A percentile compares a stretch with the other conserved stretches of the same genome.
phyloP scores from a whole-genome alignment of 192 early-diverging fungal genomes.

The Coemansia sp. region DNA sequence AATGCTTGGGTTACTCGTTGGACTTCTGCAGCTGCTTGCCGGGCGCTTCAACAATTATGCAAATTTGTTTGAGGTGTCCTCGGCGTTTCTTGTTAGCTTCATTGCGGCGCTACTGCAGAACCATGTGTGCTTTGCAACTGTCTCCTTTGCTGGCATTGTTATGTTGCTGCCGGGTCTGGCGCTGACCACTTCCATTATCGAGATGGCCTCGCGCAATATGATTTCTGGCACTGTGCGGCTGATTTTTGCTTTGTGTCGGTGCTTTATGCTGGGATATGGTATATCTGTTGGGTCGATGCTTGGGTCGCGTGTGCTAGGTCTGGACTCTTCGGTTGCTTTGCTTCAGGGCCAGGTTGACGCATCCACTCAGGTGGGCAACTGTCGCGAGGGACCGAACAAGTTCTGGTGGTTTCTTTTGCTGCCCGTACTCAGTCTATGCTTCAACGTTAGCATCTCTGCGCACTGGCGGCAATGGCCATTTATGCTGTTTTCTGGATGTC shows the following conservation, averaged over 20 bases:
- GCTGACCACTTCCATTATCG: slow-evolving; percentile 83
- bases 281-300: slow-evolving; percentile 64
- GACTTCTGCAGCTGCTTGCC: slow-evolving; percentile 61
- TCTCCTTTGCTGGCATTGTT: slow-evolving; percentile 61
- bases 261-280: slow-evolving; percentile 76
- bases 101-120: slow-evolving; percentile 60
- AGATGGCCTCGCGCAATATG: slow-evolving; percentile 83
- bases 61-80: slow-evolving; percentile 73
- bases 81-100: slow-evolving; percentile 62
- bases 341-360: slow-evolving; percentile 27
- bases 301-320: slow-evolving; percentile 59
- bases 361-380: slow-evolving; percentile 30
- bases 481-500: slow-evolving; percentile 65
- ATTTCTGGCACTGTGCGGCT: slow-evolving; percentile 84
- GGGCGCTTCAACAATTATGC: slow-evolving; percentile 61
- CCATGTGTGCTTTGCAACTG: slow-evolving; percentile 63
- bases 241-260: slow-evolving; percentile 75
- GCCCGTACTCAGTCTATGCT: slow-evolving; percentile 53
- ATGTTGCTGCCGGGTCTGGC: slow-evolving; percentile 71
- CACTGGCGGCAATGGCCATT: slow-evolving; percentile 67
- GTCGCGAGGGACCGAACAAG: slow-evolving; percentile 31
- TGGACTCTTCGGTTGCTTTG: slow-evolving; percentile 24
- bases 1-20: slow-evolving; percentile 58
- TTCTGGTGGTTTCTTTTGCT: slow-evolving; percentile 64
- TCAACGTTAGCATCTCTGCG: slow-evolving; percentile 63